Conservation (phyloP, 2,329 filamentous ascomycete species). For the Colletotrichum lindemuthianum region DNA sequence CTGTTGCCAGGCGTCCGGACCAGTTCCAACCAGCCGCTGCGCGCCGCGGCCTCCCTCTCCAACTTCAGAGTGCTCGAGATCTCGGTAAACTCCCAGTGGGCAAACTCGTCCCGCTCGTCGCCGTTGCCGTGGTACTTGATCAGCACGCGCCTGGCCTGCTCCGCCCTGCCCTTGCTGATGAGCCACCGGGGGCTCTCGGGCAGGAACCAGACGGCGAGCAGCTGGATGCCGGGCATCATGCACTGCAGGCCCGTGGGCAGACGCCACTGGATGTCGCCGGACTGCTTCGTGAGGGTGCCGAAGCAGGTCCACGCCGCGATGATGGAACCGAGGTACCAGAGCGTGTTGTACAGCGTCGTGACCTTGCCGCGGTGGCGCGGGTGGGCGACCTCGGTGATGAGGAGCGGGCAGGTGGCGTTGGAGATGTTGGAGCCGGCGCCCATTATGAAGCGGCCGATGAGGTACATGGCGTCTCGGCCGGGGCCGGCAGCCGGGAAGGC, state of each 20-base stretch:
- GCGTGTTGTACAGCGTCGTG: slow-evolving; percentile 60
- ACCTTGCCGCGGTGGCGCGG: slow-evolving; percentile 59
- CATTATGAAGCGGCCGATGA: slow-evolving; percentile 63
- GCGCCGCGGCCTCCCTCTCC: slow-evolving; percentile 49
- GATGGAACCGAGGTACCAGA: slow-evolving; percentile 53
- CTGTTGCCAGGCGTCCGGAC: slow-evolving; percentile 46
- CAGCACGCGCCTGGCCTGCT: slow-evolving; percentile 61
- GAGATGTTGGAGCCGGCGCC: slow-evolving; percentile 61
- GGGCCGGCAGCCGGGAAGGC: slow-evolving; percentile 50
- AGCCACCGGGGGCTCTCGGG: slow-evolving; percentile 71
- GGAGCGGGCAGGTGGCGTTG: slow-evolving; percentile 56
- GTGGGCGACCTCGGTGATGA: slow-evolving; percentile 61
- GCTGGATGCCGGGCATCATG: slow-evolving; percentile 53
- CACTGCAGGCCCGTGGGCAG: slow-evolving; percentile 54
- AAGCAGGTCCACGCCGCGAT: slow-evolving; percentile 59
- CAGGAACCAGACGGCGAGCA: slow-evolving; percentile 54
- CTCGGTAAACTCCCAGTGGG: slow-evolving; percentile 36
- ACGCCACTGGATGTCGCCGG: slow-evolving; percentile 58
- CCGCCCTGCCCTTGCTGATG: slow-evolving; percentile 58
- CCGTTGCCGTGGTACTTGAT: slow-evolving; percentile 45
- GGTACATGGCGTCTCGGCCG: slow-evolving; percentile 47
- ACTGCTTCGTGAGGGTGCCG: slow-evolving; percentile 52
- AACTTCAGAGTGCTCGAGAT: slow-evolving; percentile 51
- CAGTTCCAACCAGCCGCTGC: slow-evolving; percentile 47
- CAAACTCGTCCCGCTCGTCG: slow-evolving; percentile 32